A percentile compares a stretch with the other conserved stretches of the same genome.
These are phyloP conservation scores for Suillus subalutaceus DNA, from an alignment of 768 basidiomycete species.

Conservation along the genomic window DNA sequence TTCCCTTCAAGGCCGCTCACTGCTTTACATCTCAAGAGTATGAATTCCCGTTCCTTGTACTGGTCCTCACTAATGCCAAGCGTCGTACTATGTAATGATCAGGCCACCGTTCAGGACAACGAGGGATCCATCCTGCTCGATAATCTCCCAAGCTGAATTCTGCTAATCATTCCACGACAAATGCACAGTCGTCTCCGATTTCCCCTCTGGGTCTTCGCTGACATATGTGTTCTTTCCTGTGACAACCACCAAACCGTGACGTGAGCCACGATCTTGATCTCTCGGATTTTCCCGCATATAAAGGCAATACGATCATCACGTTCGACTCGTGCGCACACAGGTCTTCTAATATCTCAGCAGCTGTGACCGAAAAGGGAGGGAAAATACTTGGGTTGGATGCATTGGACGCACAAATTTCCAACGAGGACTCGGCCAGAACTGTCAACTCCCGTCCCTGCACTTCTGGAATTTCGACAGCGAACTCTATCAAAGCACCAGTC, in stretches of 20 bases:
- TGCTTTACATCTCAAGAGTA: slow-evolving; percentile 13
- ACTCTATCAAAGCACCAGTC: not conserved
- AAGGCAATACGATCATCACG: not conserved
- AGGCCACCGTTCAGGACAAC: slow-evolving; percentile 19
- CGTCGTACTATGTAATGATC: not conserved
- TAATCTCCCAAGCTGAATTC: slow-evolving; percentile 10
- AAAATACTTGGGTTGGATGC: not conserved
- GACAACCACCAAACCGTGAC: not conserved
- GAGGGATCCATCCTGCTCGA: slow-evolving; percentile 22
- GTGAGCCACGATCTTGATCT: slow-evolving; percentile 8
- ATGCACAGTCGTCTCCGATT: slow-evolving; percentile 9
- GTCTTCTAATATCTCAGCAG: not conserved
- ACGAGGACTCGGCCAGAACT: not conserved
- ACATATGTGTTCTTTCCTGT: not conserved
- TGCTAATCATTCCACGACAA: slow-evolving; percentile 13
- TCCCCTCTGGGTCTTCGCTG: slow-evolving; percentile 9
- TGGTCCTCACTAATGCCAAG: slow-evolving; percentile 14
- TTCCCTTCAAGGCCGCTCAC: slow-evolving; percentile 10
- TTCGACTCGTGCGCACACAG: not conserved
- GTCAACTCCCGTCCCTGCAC: not conserved
- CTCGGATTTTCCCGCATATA: not conserved
- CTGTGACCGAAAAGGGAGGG: not conserved
- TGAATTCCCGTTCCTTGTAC: slow-evolving; percentile 18
- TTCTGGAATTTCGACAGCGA: not conserved
- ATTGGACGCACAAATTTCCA: not conserved